A percentile compares a stretch with the other conserved stretches of the same genome.
Conservation (phyloP, 768 basidiomycete species). For the Rhodosporidiobolus sp. region DNA sequence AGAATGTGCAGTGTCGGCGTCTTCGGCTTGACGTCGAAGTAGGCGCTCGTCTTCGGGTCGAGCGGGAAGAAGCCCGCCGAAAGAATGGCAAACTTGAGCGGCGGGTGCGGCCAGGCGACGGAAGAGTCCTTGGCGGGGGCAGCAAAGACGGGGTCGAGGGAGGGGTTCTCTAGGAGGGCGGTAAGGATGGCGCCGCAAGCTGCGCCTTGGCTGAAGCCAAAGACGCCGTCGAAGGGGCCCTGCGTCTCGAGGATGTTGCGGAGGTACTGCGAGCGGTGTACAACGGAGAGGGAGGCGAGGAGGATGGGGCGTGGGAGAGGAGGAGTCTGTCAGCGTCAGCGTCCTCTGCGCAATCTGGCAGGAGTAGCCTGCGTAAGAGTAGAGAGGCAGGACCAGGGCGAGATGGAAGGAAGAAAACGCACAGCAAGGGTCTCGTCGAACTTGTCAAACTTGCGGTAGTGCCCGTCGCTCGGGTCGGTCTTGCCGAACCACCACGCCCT, state of each 20-base stretch:
- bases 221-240: conserved; percentile 30
- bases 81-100: conserved; percentile 36
- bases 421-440: conserved; percentile 29
- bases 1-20: conserved; percentile 76
- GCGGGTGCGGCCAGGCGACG: conserved; percentile 27
- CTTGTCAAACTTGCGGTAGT: conserved; percentile 2
- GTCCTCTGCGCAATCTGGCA: no score
- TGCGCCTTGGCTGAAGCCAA: conserved; percentile 32
- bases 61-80: conserved; percentile 34
- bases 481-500: conserved; percentile 36
- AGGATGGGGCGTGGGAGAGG: background rate
- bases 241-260: conserved; percentile 32
- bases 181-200: conserved; percentile 29
- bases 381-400: background rate
- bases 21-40: conserved; percentile 51
- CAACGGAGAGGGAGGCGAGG: no score
- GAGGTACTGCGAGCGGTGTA: conserved; percentile 22
- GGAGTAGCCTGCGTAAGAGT: no score
- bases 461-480: conserved; percentile 5
- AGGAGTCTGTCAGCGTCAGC: no score
- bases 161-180: conserved; percentile 28
- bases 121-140: background rate
- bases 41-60: conserved; percentile 11
- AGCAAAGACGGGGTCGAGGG: conserved; percentile 35
- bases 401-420: no score